Conservation (phyloP, 1,284 basidiomycete genomes). For the Kalmanozyma brasiliensis region DNA sequence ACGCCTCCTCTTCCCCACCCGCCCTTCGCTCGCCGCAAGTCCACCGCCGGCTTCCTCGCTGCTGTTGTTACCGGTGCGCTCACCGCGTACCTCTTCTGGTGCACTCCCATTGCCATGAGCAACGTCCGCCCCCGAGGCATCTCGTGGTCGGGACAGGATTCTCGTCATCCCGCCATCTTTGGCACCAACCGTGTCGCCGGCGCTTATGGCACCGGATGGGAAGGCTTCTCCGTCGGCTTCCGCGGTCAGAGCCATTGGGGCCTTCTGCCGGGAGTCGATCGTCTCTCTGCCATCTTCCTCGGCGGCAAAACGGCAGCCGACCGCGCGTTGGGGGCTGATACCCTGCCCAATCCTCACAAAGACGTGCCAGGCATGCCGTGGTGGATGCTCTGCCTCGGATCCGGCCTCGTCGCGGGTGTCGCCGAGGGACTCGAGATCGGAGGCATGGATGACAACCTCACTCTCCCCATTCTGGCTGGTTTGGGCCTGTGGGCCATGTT, state of each 20-base stretch:
- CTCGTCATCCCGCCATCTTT: conserved; percentile 51
- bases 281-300: conserved; percentile 36
- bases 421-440: conserved; percentile 77
- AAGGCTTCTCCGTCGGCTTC: conserved; percentile 45
- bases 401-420: conserved; percentile 67
- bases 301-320: conserved; percentile 30
- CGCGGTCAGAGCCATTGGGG: conserved; percentile 26
- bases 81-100: conserved; percentile 83
- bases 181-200: conserved; percentile 52
- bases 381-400: conserved; percentile 45
- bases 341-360: conserved; percentile 18
- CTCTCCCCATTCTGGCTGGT: conserved; percentile 88
- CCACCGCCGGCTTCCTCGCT: conserved; percentile 87
- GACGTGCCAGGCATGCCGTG: conserved; percentile 59
- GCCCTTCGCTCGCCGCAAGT: conserved; percentile 84
- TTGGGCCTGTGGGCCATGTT: conserved; percentile 75
- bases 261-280: conserved; percentile 24
- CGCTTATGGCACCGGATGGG: conserved; percentile 51
- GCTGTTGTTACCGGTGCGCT: conserved; percentile 80
- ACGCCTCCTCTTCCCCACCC: conserved; percentile 81
- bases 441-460: conserved; percentile 89
- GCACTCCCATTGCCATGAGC: conserved; percentile 56
- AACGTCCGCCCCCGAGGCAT: conserved; percentile 55
- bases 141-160: conserved; percentile 54
- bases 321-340: conserved; percentile 38